phyloP scores from a whole-genome alignment of 495 filamentous ascomycete genomes.

The Lasiosphaeria ovina region DNA sequence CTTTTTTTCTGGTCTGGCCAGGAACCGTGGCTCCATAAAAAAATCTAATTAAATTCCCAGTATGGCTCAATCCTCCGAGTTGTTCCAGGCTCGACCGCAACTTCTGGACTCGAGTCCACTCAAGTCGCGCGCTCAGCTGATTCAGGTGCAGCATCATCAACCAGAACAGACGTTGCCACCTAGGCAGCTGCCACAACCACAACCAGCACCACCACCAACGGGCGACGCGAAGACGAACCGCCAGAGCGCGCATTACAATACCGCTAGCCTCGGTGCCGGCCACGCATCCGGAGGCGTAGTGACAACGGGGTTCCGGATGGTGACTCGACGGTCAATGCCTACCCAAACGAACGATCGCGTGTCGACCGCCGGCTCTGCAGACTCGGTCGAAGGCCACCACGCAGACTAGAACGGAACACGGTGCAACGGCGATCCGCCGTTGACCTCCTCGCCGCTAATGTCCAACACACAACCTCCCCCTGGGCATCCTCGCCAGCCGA shows the following conservation, averaged over 20 bases:
- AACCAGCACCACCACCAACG: not conserved
- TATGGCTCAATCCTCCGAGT: slow-evolving; percentile 40
- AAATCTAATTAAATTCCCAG: slow-evolving; percentile 45
- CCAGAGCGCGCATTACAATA: too few relatives aligned
- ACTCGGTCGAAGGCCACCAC: slow-evolving; percentile 8
- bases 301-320: slow-evolving; percentile 21
- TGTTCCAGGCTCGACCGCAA: slow-evolving; percentile 32
- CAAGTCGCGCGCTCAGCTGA: slow-evolving; percentile 27
- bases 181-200: not conserved
- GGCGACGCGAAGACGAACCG: too few relatives aligned
- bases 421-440: slow-evolving; percentile 28
- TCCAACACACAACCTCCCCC: slow-evolving; percentile 46
- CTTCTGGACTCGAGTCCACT: slow-evolving; percentile 29
- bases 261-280: slow-evolving; percentile 4
- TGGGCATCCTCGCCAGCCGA: slow-evolving; percentile 46
- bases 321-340: slow-evolving; percentile 19
- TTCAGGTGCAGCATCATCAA: slow-evolving; percentile 16
- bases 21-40: slow-evolving; percentile 44
- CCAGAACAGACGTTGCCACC: slow-evolving; percentile 6
- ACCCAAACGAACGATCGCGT: slow-evolving; percentile 16
- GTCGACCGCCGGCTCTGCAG: slow-evolving; percentile 14
- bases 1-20: slow-evolving; percentile 30
- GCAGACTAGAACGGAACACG: slow-evolving; percentile 21
- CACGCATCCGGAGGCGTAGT: slow-evolving; percentile 13
- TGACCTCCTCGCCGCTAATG: slow-evolving; percentile 37